Conservation (phyloP, 306 rosid genomes). For the Fragaria iinumae region DNA sequence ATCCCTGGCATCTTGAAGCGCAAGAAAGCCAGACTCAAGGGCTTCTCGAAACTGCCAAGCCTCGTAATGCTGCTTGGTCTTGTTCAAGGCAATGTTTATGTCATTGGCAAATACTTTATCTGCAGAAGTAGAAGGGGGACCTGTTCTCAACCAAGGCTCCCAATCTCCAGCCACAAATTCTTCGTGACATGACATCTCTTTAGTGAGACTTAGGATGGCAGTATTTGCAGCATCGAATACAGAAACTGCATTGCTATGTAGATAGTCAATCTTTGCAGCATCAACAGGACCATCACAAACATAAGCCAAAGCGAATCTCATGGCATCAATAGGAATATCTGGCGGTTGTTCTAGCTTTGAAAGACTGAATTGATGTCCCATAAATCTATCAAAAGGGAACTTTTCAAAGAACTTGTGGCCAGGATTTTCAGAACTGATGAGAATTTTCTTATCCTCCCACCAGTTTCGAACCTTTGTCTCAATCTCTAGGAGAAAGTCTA, state of each 20-base stretch:
- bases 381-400: background rate
- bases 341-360: background rate
- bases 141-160: background rate
- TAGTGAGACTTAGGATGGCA: background rate
- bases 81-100: background rate
- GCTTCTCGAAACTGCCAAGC: background rate
- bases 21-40: background rate
- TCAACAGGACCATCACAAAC: background rate
- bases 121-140: background rate
- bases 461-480: background rate
- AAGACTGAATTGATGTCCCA: background rate
- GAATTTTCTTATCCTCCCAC: background rate
- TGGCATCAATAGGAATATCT: background rate
- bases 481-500: background rate
- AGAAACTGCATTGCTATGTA: background rate
- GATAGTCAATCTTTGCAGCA: background rate
- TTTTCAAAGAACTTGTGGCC: background rate
- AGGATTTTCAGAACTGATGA: background rate
- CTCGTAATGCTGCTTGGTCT: background rate
- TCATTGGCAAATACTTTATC: background rate
- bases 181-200: background rate
- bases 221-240: background rate
- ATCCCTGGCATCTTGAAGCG: background rate
- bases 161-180: background rate
- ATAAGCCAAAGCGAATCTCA: background rate